Base-by-base conservation (phyloP, 179 eudicot species). In the Gypsophila paniculata region DNA sequence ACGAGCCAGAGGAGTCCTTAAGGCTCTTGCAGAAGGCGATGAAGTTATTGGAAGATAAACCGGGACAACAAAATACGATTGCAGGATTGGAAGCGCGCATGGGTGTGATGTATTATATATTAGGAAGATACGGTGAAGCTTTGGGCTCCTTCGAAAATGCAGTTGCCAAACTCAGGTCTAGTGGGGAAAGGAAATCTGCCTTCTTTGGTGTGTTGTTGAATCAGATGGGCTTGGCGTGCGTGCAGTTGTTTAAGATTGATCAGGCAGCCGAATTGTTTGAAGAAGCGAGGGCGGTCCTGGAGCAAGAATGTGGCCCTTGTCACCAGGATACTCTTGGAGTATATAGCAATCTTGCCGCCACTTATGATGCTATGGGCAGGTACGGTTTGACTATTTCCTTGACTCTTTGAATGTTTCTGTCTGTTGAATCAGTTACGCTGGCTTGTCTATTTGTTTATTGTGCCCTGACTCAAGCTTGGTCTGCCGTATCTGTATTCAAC, bases 301-400 rank as follows among this genome's bases (percentile, higher is more conserved):
- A 94, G 80, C 92, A 87, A 79, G 99, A 91, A 77, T 89, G 89
- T 52, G 99, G 96, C 32, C 97, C 97, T 6, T 88, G 94, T 71
- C 97, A 94, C 76, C 97, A 89, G 70, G 99, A 91, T 73, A 89
- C 99, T 46, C 89, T 94, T 71, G 99, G 99, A 68, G 97, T 94
- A 11, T 94, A 94, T 65, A 88, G 97, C 83, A 94, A 94, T 79
- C 97, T 94, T 75, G 99, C 99, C 57, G 99, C 97, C 18, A 94
- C 99, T 68, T 94, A 94, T 78, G 99, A 91, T 84, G 97, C 99
- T 66, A 77, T 91, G 96, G 99, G 99, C 81, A 91, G 99, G 99
- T 94, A 87, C 75, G 38, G 46, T 65, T 51, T 54, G 26, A 62
- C 69, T 32, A 42, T 44, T 52, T 44, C 8, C 34, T 60, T 18